Evolutionary conservation across 176 grass and related monocot genomes (phyloP).

Genomic region (sorghum (Sorghum bicolor)): Sorghum_bicolor_NCBIv3 NC_012876.2:59136501-59137000

Average conservation of each 20-base stretch:
- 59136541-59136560: neutral
- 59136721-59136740: neutral
- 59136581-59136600: neutral
- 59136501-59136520: neutral
- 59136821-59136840: slow-evolving; percentile 3
- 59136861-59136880: too few relatives aligned
- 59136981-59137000: too few relatives aligned
- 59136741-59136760: neutral
- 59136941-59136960: too few relatives aligned
- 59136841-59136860: too few relatives aligned
- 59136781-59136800: neutral
- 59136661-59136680: neutral
- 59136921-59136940: too few relatives aligned
- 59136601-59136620: neutral
- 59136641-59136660: neutral
- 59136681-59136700: neutral
- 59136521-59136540: neutral
- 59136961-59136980: too few relatives aligned
- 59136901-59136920: too few relatives aligned
- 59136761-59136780: neutral
- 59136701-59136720: neutral
- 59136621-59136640: neutral
- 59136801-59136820: slow-evolving; percentile 12
- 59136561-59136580: neutral
- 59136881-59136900: too few relatives aligned